Conservation (phyloP, 2,329 filamentous ascomycete genomes). For the Akanthomyces lecanii region DNA sequence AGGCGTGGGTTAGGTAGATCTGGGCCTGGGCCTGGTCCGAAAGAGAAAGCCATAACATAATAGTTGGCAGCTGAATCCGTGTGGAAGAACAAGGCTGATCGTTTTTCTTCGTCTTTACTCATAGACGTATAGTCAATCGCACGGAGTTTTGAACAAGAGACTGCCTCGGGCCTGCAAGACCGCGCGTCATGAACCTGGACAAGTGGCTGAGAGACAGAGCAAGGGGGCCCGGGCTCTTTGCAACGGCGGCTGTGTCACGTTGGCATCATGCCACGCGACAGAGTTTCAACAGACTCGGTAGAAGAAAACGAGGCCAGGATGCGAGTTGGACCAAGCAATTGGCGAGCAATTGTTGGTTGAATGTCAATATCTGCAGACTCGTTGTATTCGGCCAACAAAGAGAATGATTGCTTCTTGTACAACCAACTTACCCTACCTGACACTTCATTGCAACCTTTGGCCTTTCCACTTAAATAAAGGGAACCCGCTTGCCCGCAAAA, state of each 20-base stretch:
- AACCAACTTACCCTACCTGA: background rate
- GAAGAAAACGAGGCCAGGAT: background rate
- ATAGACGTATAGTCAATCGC: too few species aligned
- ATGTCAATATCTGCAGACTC: background rate
- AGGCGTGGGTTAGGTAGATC: too few species aligned
- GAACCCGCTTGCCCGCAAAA: background rate
- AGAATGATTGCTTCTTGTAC: background rate
- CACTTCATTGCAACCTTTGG: background rate
- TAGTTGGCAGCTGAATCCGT: background rate
- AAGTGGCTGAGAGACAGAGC: background rate
- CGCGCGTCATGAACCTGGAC: conserved; percentile 10
- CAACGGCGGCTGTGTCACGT: conserved; percentile 11
- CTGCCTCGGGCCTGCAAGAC: background rate
- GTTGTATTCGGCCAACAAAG: background rate
- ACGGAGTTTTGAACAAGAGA: too few species aligned
- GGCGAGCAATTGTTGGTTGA: background rate
- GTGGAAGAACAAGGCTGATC: too few species aligned
- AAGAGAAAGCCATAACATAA: background rate
- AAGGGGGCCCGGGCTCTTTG: background rate
- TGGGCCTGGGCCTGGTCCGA: background rate
- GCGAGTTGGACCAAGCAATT: background rate
- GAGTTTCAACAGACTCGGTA: background rate
- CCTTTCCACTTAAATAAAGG: background rate
- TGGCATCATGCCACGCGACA: conserved; percentile 4
- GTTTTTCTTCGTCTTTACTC: too few species aligned